Base-by-base conservation (phyloP, 73 alveolate species). In the Blepharisma stoltei region DNA sequence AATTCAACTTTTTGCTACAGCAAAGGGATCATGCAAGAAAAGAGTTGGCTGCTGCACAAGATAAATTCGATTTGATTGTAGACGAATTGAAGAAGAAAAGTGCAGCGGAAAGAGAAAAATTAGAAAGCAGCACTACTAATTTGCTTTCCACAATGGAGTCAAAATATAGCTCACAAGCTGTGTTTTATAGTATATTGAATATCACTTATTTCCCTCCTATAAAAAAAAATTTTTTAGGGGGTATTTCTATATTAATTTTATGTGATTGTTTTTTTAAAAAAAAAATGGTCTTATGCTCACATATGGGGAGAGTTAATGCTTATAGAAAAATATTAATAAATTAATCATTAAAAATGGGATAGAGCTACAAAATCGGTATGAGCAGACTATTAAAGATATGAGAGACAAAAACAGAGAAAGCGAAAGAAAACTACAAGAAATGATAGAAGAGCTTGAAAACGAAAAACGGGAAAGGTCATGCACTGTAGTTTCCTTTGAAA, bases 21-120 rank as follows among this genome's bases (percentile, higher is more conserved):
- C 73, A 60, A 60, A 14, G 73, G 5, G 73, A 60, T 25, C 23
- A 60, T 60, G 93, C 96, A 23, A 93, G 94, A 81, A 79, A 86
- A 68, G 99, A 95, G 77, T 70, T 87, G 43, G 65, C 81, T 14
- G 97, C 92, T 66, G 94, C 97, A 8, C 78, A 82, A 50, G 81
- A 82, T 75, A 95, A 92, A 80, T 95, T 95, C 76, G 97, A 93
- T 66, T 75, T 81, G 83, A 95, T 96, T 71, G 78, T 95, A 27
- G 96, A 93, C 73, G 90, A 92, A 49, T 80, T 95, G 73, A 81
- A 89, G 70, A 93, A 90, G 75, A 86, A 90, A 69, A 85, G 88
- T 78, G 70, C 81, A 78, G 66, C 78, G 6, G 98, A 95, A 70
- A 91, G 88, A 54, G 97, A 92, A 54, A 86, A 89, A 27, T 78